Evolutionary conservation across 352 stramenopile genomes (phyloP).

Genomic region (Pythium folliculosum): DNA sequence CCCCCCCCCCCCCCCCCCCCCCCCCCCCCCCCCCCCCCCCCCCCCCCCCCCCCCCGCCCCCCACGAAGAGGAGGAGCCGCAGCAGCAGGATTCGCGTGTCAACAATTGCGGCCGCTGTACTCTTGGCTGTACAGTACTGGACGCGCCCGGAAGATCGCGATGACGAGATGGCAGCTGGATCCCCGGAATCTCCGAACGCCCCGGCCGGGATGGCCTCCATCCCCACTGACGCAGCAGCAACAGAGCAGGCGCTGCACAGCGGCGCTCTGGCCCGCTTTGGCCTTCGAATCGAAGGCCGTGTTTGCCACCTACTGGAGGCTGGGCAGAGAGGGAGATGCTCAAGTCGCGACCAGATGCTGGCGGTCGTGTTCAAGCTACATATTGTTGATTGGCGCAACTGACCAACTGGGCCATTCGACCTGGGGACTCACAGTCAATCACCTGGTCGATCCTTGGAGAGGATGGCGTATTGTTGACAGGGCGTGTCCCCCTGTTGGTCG

Average conservation of each 20-base stretch:
- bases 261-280: too few relatives aligned
- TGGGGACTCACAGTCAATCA: too few relatives aligned
- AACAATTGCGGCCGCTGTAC: constrained; percentile 1
- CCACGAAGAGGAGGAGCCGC: neutral
- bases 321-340: too few relatives aligned
- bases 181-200: neutral
- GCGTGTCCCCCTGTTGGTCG: neutral
- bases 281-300: too few relatives aligned
- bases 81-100: neutral
- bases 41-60: too few relatives aligned
- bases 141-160: neutral
- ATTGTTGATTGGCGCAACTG: neutral
- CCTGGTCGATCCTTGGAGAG: too few relatives aligned
- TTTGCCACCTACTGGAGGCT: too few relatives aligned
- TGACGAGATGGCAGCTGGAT: neutral
- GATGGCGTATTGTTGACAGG: constrained; percentile 8
- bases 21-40: too few relatives aligned
- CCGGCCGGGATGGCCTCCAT: neutral
- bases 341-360: too few relatives aligned
- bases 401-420: neutral
- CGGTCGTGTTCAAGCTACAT: neutral
- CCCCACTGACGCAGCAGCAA: too few relatives aligned
- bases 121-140: neutral
- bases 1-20: too few relatives aligned
- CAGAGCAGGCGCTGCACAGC: neutral